Base-by-base conservation (phyloP, 257 asterid genomes). In the Dorcoceras hygrometricum region DNA sequence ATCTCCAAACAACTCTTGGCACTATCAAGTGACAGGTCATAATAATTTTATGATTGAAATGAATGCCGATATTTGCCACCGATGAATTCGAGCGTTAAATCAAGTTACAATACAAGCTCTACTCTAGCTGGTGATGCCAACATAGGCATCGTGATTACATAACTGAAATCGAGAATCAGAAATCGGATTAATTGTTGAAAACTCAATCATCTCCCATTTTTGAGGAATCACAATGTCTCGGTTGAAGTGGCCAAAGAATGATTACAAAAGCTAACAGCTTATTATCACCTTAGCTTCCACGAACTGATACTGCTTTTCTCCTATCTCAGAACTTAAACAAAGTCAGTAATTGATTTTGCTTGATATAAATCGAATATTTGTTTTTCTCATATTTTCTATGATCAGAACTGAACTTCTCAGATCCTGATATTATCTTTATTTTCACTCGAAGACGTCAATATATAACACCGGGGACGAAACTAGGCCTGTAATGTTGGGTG, bases 1-100 rank as follows among this genome's bases (percentile, higher is more conserved):
- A 89, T 83, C 88, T 89, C 64, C 85, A 78, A 39, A 86, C 95
- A 61, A 80, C 87, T 59, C 85, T 87, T 46, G 98, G 97, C 76
- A 92, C 98, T 23, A 74, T 96, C 59, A 92, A 92, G 79, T 92
- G 98, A 96, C 97, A 91, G 98, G 98, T 88, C 8, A 66, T n/a
- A n/a, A n/a, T n/a, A n/a, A 31, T 18, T 23, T 71, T 48, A 69
- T 61, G 28, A 10, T 12, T 77, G 43, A 64, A 63, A 39, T 67
- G 57, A 28, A 20, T 48, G 46, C 48, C 61, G 54, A 54, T 62
- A 56, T 63, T 14, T 66, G 19, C 32, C 90, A 90, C 95, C 82
- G 97, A 93, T 62, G 96, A 93, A 78, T 90, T 93, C 26, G 97
- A 78, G 63, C 87, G 89, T 86, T 24, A 83, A 66, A 74, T 80